Base-by-base conservation (phyloP, 176 grass and related monocot genomes). In the Phragmites australis region DNA sequence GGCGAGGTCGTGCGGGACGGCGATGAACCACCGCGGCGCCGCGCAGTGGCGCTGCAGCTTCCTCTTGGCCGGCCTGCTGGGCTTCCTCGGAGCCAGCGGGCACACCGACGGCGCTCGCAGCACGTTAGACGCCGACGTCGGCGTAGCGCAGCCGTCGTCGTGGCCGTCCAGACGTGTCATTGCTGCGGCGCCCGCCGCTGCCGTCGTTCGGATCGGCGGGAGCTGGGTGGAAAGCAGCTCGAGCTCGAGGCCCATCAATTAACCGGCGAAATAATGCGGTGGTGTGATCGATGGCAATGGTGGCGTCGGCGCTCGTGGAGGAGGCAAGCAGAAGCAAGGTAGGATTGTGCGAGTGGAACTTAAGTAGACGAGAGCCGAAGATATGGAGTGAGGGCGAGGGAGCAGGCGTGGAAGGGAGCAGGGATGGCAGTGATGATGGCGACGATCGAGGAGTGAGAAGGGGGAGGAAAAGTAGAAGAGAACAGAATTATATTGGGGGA, bases 1-100 rank as follows among this genome's bases (percentile, higher is more conserved):
- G 30, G 87, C 56, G n/a, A 89, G 87, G 56, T 89, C 87, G 47
- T 77, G 55, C 30, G 82, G 82, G 22, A 89, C 78, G 37, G 82
- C 30, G 29, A 85, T 21, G 78, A 85, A 25, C 87, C 71, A 55
- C 70, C 52, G 26, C 56, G 29, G 40, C 15, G 30, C 5, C 16
- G 41, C 1, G 19, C 50, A n/a, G 61, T 5, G 11, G 17, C 18
- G 30, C 42, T 58, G 75, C 22, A 37, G 47, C 61, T n/a, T 45
- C 63, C 58, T 85, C 71, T 55, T 77, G 26, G 41, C 3, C 65
- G 48, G 5, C 37, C 69, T 60, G 82, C 47, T 79, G 11, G 81
- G 85, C 68, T 92, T 92, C 78, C 53, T 85, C 53, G 90, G 90
- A 17, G 90, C 82, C 15, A 86, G 82, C 10, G 90, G 90, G 86